Evolutionary conservation across 176 grass and related monocot species (phyloP).

Genomic region (Aegilops sharonensis): DNA sequence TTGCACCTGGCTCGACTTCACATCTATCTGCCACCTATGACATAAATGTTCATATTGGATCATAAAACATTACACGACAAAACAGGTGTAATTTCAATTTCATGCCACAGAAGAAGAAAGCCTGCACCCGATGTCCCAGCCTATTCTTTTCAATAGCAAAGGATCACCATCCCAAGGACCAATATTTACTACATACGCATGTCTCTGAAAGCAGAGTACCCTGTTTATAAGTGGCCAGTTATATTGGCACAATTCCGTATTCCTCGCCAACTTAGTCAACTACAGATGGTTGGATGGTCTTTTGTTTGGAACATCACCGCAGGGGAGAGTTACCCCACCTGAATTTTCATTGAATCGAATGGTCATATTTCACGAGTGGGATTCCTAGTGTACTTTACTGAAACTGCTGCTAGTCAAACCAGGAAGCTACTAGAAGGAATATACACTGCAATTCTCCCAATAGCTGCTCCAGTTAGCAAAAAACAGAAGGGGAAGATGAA

Average conservation of each 20-base stretch:
- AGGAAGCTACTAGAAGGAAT: neutral
- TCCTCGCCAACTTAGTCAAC: neutral
- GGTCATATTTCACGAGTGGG: neutral
- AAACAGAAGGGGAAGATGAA: neutral
- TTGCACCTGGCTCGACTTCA: slow-evolving; percentile 86
- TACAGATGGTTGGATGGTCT: neutral
- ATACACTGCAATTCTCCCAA: neutral
- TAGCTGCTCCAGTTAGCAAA: neutral
- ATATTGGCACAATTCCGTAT: neutral
- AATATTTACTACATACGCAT: neutral
- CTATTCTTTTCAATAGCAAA: neutral
- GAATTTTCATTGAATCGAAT: too few species aligned
- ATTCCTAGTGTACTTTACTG: neutral
- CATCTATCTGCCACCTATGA: slow-evolving; percentile 85
- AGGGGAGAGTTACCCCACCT: too few species aligned
- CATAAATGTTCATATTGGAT: slow-evolving; percentile 9
- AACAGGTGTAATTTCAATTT: neutral
- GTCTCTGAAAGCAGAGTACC: neutral
- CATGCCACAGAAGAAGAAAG: neutral
- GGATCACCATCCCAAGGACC: neutral
- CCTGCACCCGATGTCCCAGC: neutral
- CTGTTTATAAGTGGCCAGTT: neutral
- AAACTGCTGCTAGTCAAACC: neutral
- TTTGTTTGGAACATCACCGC: too few species aligned
- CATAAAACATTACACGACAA: neutral